Evolutionary conservation across 1,139 yeast genomes (phyloP).

Genomic region (Kodamaea ohmeri): DNA sequence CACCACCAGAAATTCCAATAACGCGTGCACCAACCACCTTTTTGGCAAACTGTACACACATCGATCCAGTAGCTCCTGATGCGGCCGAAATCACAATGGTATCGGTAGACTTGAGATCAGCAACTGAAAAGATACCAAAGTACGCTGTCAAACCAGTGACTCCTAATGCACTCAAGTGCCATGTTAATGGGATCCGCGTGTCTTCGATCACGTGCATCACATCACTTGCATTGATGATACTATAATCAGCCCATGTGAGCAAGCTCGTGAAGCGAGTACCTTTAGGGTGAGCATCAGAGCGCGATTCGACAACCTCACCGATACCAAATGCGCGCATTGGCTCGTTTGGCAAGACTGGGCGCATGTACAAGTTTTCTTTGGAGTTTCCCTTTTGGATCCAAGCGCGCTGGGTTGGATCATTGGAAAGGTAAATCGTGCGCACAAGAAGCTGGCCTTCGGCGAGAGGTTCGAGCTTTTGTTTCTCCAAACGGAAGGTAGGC

Average conservation of each 20-base stretch:
- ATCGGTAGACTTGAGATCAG: conserved; percentile 25
- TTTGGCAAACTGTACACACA: conserved; percentile 32
- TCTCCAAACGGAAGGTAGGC: conserved; percentile 34
- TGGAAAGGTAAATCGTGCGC: conserved; percentile 50
- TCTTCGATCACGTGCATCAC: conserved; percentile 14
- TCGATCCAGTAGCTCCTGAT: conserved; percentile 32
- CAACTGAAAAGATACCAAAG: conserved; percentile 27
- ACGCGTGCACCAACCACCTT: conserved; percentile 28
- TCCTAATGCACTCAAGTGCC: conserved; percentile 44
- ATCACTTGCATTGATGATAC: conserved; percentile 9
- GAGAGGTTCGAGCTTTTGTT: conserved; percentile 24
- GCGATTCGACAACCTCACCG: conserved; percentile 15
- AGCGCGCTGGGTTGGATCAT: conserved; percentile 66
- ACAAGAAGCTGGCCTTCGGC: conserved; percentile 46
- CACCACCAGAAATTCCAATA: conserved; percentile 31
- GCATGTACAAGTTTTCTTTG: conserved; percentile 43
- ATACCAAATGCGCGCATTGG: conserved; percentile 48
- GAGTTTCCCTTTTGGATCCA: conserved; percentile 51
- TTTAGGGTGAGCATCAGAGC: conserved; percentile 7
- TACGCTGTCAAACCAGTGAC: conserved; percentile 33
- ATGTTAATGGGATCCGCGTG: conserved; percentile 19
- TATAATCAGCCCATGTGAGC: conserved; percentile 17
- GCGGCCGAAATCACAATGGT: conserved; percentile 33
- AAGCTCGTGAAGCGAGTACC: conserved; percentile 15
- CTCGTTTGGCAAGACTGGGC: conserved; percentile 47